Base-by-base conservation (phyloP, 1,284 basidiomycete genomes). In the Malassezia sp. region DNA sequence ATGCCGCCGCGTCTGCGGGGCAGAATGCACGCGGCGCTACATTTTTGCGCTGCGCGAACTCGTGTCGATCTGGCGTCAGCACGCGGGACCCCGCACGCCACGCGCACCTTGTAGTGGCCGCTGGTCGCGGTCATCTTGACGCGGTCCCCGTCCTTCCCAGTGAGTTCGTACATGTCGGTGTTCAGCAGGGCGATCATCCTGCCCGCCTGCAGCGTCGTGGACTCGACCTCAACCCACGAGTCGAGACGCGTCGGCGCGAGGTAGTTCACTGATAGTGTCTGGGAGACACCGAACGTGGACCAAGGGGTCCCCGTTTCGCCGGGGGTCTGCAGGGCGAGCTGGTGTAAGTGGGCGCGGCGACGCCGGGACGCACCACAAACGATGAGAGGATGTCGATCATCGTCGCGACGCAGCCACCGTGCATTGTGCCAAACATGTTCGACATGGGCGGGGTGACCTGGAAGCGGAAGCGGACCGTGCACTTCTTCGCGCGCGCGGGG, bases 271-370 rank as follows among this genome's bases (percentile, higher is more conserved):
- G 47, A 56, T 35, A 67, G 51, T 37, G 59, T 58, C 32, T 63
- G 59, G 34, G 63, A 59, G 10, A 67, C 61, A 36, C 65, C 65
- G n/a, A 63, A 53, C 51, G 57, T 56, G 24, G 54, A 48, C 65
- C 65, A 67, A 0, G 61, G 61, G 26, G 49, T 37, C 2, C 51
- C 57, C 12, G 36, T 35, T 8, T 45, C 44, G n/a, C 57, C 59
- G 5, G 53, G 47, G 3, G 57, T 55, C 37, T 64, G 61, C 22
- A 59, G 44, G 9, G 45, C 54, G 29, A 57, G 37, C 42, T 45
- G 38, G 5, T 5, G n/a, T n/a, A 20, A 6, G 27, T 12, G 15
- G 28, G 40, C 9, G 15, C 23, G 18, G 5, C 17, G 37, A 20
- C 4, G 15, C 34, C n/a, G 34, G 17, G 23, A 37, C 24, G 17